A percentile compares a stretch with the other conserved stretches of the same genome.
Conservation (phyloP, 805 yeast species). For the Ogataea ramenticola region DNA sequence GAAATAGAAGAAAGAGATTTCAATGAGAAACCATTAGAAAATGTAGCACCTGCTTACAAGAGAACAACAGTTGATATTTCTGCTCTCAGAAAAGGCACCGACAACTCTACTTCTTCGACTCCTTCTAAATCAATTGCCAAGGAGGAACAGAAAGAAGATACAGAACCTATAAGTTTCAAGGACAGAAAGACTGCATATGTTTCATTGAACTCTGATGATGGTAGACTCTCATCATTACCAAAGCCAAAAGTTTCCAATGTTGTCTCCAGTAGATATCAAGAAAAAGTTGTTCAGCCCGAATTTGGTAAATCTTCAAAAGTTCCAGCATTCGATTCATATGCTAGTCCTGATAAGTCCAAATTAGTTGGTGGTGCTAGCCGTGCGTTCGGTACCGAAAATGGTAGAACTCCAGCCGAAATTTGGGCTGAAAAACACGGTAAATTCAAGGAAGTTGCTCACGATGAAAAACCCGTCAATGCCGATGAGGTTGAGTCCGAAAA, state of each 20-base stretch:
- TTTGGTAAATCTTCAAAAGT: conserved; percentile 26
- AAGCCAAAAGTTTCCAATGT: conserved; percentile 48
- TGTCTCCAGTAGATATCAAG: conserved; percentile 42
- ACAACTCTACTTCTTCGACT: conserved; percentile 34
- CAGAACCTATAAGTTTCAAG: conserved; percentile 41
- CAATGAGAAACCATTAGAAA: conserved; percentile 39
- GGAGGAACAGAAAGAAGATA: conserved; percentile 33
- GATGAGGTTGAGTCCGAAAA: conserved; percentile 15
- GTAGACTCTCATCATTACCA: conserved; percentile 54
- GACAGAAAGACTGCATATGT: conserved; percentile 30
- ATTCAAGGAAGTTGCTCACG: conserved; percentile 35
- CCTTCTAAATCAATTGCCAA: conserved; percentile 12
- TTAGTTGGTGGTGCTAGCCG: conserved; percentile 53
- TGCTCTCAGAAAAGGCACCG: conserved; percentile 43
- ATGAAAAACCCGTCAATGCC: conserved; percentile 25
- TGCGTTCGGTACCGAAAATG: conserved; percentile 60
- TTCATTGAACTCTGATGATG: conserved; percentile 27
- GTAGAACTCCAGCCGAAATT: conserved; percentile 88
- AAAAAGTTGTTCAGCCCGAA: conserved; percentile 24
- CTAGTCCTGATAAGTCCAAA: conserved; percentile 32
- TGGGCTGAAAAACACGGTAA: conserved; percentile 92
- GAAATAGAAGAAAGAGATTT: conserved; percentile 51
- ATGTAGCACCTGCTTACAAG: conserved; percentile 54
- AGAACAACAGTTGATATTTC: conserved; percentile 58
- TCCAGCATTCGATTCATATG: conserved; percentile 21